phyloP scores from a whole-genome alignment of 106 monocot species.

The Dioscorea zingiberensis region DNA sequence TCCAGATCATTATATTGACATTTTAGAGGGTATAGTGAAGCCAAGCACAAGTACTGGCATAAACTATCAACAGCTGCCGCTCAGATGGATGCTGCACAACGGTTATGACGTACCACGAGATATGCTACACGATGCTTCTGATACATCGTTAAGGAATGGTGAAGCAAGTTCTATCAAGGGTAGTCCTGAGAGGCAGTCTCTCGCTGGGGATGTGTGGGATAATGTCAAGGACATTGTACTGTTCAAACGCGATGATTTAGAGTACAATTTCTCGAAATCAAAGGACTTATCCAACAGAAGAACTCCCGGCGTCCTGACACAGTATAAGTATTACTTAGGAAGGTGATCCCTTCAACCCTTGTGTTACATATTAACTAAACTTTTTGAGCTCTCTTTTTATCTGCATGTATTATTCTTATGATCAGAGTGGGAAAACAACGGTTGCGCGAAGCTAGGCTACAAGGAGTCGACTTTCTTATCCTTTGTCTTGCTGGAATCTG shows the following conservation, averaged over 20 bases:
- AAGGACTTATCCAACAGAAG: conserved; percentile 67
- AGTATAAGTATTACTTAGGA: conserved; percentile 86
- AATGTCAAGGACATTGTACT: conserved; percentile 59
- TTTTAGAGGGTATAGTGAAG: conserved; percentile 87
- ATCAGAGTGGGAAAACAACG: conserved; percentile 86
- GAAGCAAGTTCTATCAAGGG: conserved; percentile 11
- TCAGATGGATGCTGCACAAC: conserved; percentile 80
- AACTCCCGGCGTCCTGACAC: conserved; percentile 70
- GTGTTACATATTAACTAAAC: too few species aligned
- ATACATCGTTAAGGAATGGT: conserved; percentile 21
- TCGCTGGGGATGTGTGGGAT: conserved; percentile 62
- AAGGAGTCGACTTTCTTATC: conserved; percentile 83
- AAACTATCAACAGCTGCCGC: conserved; percentile 59
- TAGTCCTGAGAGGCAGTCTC: conserved; percentile 23
- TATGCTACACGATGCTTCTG: conserved; percentile 52
- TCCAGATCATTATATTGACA: conserved; percentile 90
- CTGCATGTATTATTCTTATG: neutral
- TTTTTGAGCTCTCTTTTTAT: neutral
- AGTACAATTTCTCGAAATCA: conserved; percentile 45
- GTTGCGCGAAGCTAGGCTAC: conserved; percentile 85
- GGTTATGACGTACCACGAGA: conserved; percentile 72
- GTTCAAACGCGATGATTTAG: conserved; percentile 45
- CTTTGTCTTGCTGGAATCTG: conserved; percentile 86
- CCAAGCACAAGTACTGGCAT: conserved; percentile 54
- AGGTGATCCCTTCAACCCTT: conserved; percentile 30